phyloP scores from a whole-genome alignment of 257 asterid species.

The Verbascum thapsus region DNA sequence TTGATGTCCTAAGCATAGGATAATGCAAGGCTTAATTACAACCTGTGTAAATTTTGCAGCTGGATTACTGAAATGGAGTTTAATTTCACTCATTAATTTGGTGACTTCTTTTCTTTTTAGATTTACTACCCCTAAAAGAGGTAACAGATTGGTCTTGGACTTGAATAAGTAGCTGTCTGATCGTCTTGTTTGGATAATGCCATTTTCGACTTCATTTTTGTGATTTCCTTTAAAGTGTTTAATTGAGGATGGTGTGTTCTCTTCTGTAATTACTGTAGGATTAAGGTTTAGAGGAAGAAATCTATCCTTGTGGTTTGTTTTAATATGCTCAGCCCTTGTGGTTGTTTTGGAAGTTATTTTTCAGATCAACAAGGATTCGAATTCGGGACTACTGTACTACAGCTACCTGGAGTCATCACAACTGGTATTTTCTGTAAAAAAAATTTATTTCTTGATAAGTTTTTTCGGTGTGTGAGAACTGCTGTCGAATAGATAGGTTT shows the following conservation, averaged over 20 bases:
- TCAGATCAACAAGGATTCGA: slow-evolving; percentile 48
- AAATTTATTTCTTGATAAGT: no score
- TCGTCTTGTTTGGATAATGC: neutral
- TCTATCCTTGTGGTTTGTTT: slow-evolving; percentile 64
- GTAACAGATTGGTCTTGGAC: slow-evolving; percentile 37
- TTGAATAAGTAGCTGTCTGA: slow-evolving; percentile 23
- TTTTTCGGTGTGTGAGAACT: no score
- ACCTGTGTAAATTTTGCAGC: no score
- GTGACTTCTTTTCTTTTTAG: slow-evolving; percentile 67
- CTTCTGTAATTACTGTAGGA: slow-evolving; percentile 45
- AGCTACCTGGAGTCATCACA: slow-evolving; percentile 72
- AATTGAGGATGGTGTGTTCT: slow-evolving; percentile 7
- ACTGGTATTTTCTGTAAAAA: no score
- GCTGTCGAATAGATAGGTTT: no score
- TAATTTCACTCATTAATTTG: slow-evolving; percentile 69
- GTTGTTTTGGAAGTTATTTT: slow-evolving; percentile 53
- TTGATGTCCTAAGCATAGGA: no score
- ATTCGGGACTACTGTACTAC: slow-evolving; percentile 51
- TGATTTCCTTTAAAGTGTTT: slow-evolving; percentile 4
- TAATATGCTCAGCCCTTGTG: slow-evolving; percentile 50
- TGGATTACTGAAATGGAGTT: slow-evolving; percentile 73
- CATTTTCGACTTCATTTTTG: slow-evolving; percentile 9
- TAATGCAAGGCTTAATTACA: no score
- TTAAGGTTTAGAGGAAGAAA: slow-evolving; percentile 58
- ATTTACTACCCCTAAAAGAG: slow-evolving; percentile 70